Base-by-base conservation (phyloP, 495 filamentous ascomycete genomes). In the Pyrenopolyporus hunteri region DNA sequence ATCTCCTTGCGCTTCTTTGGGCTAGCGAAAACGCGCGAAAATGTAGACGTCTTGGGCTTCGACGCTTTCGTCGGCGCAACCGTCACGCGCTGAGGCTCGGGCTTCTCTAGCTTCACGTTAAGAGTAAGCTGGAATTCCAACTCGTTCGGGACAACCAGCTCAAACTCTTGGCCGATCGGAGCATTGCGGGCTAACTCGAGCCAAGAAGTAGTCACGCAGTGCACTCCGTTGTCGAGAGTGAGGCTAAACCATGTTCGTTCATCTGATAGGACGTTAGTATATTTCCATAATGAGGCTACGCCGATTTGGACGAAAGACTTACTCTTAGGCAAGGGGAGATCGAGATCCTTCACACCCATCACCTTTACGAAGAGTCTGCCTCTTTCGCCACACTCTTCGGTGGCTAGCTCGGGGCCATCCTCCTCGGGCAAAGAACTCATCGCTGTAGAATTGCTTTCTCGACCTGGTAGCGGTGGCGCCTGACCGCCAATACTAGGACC, bases 341-440 rank as follows among this genome's bases (percentile, higher is more conserved):
- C 92, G 16, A 98, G 80, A 61, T 97, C 92, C 69, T 98, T 98
- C 16, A 97, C 90, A 13, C 94, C 92, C 64, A 98, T 87, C 23
- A 98, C 94, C 76, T 98, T 98, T 29, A 98, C 92, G 70, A 98
- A 98, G 2, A 98, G 78, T 56, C 95, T 79, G n/a, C 94, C 94
- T 63, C 93, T 77, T 78, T 98, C 94, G 43, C 87, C 89, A 46
- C 86, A 89, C 23, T 97, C 93, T 33, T 89, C 89, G 2, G 82
- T 79, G 4, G 82, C 77, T 33, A 80, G 73, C 5, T 86, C 76
- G 0, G 77, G 66, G 16, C 69, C 66, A 11, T 80, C 73, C 33
- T 87, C 83, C 22, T 83, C 81, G 25, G 86, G 84, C 14, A 88
- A 76, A 0, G 80, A 79, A 45, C 73, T 81, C 9, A 91, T 75